A percentile compares a stretch with the other conserved stretches of the same genome.
Conservation (phyloP, 768 basidiomycete genomes). For the Omphalotus guepiniiformis region DNA sequence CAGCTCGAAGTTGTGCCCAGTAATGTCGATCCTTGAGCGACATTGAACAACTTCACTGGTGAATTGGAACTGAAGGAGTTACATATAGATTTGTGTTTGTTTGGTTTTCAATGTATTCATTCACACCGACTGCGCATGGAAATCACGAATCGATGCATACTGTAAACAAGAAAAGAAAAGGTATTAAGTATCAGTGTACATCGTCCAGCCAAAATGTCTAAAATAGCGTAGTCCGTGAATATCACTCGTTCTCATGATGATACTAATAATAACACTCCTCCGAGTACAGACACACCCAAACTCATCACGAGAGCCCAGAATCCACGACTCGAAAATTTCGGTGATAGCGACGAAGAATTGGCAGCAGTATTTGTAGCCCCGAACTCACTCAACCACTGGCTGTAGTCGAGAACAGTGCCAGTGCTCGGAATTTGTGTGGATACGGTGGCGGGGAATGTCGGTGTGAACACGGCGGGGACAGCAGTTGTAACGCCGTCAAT, state of each 20-base stretch:
- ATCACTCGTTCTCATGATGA: no score
- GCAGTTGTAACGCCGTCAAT: conserved; percentile 5
- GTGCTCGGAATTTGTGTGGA: conserved; percentile 1
- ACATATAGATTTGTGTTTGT: no score
- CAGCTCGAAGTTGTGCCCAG: conserved; percentile 68
- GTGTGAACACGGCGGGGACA: conserved; percentile 5
- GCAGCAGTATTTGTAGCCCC: conserved; percentile 1
- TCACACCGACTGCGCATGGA: no score
- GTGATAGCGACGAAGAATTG: not conserved
- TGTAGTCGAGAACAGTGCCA: conserved; percentile 6
- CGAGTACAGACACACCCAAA: not conserved
- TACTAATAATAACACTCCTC: no score
- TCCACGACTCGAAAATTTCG: not conserved
- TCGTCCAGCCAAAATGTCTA: no score
- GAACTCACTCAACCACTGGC: conserved; percentile 5
- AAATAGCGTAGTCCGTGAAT: no score
- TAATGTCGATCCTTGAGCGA: conserved; percentile 68
- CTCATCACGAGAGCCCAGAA: not conserved
- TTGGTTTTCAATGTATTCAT: no score
- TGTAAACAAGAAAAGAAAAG: no score
- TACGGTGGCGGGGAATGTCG: conserved; percentile 1
- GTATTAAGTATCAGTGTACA: no score
- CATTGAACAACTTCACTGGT: no score
- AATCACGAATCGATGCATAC: no score
- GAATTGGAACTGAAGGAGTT: no score